Evolutionary conservation across 192 early-diverging fungal species (phyloP), one percentile per base, ranked within the genome.

Genomic region (Podila verticillata): DNA sequence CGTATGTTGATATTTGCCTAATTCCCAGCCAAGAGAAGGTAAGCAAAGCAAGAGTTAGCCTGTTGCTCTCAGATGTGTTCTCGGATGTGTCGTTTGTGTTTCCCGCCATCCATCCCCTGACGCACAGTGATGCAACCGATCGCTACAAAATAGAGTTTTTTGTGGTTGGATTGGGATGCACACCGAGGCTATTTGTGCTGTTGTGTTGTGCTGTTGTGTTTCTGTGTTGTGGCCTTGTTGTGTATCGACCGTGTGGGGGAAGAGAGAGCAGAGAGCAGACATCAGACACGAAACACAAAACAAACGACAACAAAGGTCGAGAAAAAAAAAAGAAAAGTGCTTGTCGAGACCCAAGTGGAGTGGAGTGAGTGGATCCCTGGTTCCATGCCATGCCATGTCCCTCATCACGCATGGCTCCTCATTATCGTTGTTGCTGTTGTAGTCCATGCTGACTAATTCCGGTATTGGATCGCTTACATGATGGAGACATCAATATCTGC

Each of bases 1-100:
- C 77, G 57, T 80, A 80, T 10, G 77, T 80, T 22, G 77, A 80
- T 20, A 80, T 80, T 72, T 80, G 77, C 77, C 77, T 80, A 72
- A 17, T 22, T 5, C 0, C 2, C 20, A 32, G 5, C 10, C 6
- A 2, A 47, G 20, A 35, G 22, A 60, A 3, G 29, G 19, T 7
- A 30, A 29, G 57, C 1, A 3, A 8, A 59, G 26, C 1, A 24
- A 10, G 30, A 12, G 58, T 60, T 32, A 30, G 58, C 17, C 26
- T 24, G 22, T 44, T 44, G 12, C 15, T 44, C 15, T 44, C 15
- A 17, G 39, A 10, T 15, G 10, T 4, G 13, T 15, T 44, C 12
- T 44, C 39, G 17, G 39, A 44, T 44, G 4, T 44, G 39, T 39
- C 39, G 39, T 44, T 44, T 44, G 39, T 17, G 39, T 44, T 44